These are phyloP conservation scores for Penicillium sumatraense DNA, from an alignment of 2,329 filamentous ascomycete genomes.

Conservation along the genomic window DNA sequence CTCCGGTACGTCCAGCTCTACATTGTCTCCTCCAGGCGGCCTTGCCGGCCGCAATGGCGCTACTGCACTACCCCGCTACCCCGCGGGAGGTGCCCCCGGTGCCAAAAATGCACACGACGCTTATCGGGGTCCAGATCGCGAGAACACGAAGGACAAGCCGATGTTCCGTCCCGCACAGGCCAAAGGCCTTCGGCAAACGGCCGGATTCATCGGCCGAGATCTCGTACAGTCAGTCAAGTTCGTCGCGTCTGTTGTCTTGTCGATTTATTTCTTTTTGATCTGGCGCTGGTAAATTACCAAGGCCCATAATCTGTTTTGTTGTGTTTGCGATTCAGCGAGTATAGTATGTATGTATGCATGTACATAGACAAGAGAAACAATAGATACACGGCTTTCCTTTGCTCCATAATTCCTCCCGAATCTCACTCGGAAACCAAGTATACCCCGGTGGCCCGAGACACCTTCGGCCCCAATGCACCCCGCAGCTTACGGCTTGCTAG, in stretches of 20 bases:
- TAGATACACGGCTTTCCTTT: neutral
- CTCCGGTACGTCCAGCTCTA: slow-evolving; percentile 39
- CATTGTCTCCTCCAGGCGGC: slow-evolving; percentile 31
- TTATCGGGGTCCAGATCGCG: slow-evolving; percentile 29
- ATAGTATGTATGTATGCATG: no score
- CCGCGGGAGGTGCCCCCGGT: slow-evolving; percentile 6
- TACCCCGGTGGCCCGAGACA: neutral
- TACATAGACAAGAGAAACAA: neutral
- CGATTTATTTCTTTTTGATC: slow-evolving; percentile 70
- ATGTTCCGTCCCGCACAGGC: slow-evolving; percentile 25
- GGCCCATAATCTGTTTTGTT: neutral
- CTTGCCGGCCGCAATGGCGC: slow-evolving; percentile 34
- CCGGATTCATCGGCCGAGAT: slow-evolving; percentile 59
- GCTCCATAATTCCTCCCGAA: no score
- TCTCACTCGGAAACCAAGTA: neutral
- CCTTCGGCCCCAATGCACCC: neutral
- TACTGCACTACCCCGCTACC: slow-evolving; percentile 23
- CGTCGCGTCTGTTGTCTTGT: slow-evolving; percentile 66
- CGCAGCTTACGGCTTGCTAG: neutral
- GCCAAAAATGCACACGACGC: slow-evolving; percentile 23
- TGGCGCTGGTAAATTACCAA: slow-evolving; percentile 58
- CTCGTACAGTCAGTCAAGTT: slow-evolving; percentile 65
- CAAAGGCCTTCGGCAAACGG: slow-evolving; percentile 34
- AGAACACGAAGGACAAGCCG: slow-evolving; percentile 36
- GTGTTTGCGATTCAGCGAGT: neutral